phyloP scores from a whole-genome alignment of 768 basidiomycete genomes.

The Lenzites betulinus region DNA sequence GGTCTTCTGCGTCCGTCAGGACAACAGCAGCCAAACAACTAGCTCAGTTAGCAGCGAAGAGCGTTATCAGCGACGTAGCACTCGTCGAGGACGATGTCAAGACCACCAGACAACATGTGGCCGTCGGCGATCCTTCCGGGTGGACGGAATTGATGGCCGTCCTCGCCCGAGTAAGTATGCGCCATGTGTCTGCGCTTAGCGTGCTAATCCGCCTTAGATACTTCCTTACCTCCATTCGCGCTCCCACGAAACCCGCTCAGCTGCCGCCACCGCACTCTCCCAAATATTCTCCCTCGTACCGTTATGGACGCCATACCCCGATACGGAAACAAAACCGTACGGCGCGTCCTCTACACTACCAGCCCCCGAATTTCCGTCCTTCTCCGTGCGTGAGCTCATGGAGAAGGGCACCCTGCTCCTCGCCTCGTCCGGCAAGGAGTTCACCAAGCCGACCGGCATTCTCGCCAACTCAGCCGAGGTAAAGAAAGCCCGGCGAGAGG shows the following conservation, averaged over 20 bases:
- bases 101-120: constrained; percentile 56
- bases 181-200: not conserved
- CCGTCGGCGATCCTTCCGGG: constrained; percentile 65
- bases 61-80: constrained; percentile 80
- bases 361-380: constrained; percentile 65
- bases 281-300: constrained; percentile 86
- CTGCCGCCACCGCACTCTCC: constrained; percentile 86
- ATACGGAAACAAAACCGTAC: constrained; percentile 33
- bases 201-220: constrained; percentile 51
- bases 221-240: constrained; percentile 90
- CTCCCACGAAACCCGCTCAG: constrained; percentile 88
- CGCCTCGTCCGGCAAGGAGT: constrained; percentile 94
- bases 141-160: constrained; percentile 93
- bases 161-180: constrained; percentile 71
- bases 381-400: constrained; percentile 78
- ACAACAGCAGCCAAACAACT: constrained; percentile 97
- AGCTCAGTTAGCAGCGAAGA: constrained; percentile 86
- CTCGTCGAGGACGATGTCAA: constrained; percentile 75
- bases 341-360: constrained; percentile 34
- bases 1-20: constrained; percentile 86
- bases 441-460: constrained; percentile 70
- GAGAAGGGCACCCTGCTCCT: constrained; percentile 78
- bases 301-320: constrained; percentile 62
- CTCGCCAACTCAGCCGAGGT: constrained; percentile 77
- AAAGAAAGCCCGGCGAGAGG: constrained; percentile 84